Base-by-base conservation (phyloP, 2,329 filamentous ascomycete species). In the Podosphaera fusca region DNA sequence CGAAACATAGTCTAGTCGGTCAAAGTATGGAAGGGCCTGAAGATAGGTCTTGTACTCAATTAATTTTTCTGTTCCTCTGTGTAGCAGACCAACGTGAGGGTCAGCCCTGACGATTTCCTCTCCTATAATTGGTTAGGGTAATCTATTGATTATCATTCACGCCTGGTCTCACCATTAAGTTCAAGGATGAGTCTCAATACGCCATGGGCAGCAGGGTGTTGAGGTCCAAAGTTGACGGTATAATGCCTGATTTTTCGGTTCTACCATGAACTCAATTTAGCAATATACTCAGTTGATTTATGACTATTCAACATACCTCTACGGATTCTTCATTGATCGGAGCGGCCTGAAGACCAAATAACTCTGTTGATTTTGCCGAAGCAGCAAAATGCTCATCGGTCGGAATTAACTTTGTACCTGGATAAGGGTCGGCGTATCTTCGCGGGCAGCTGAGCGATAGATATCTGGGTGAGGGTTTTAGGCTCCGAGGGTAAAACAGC, bases 1-100 rank as follows among this genome's bases (percentile, higher is more conserved):
- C 67, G 88, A 95, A 65, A 95, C 89, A 72, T 98, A 98, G 73
- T 98, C 92, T 70, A 98, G 78, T 65, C 92, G 87, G 74, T 98
- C 92, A 70, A 98, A 98, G 76, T 98, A 98, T 58, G 92, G 92
- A 68, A 98, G 76, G 58, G 92, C 92, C 76, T 98, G 92, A 68
- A 96, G 79, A 69, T 98, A 98, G 65, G 90, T 95, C 79, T 95
- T 95, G 80, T 98, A 98, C 77, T 98, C 92, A 73, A 96, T 96
- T 73, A 98, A 81, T 79, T 98, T 98, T 78, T 98, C 92, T 61
- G 92, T 98, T 64, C 92, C 92, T 66, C 92, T 82, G 72, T 98
- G 92, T 67, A 98, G 79, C 70, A 98, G 75, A 58, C 92, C 92
- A 66, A 98, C 90, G 73, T 98, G 92, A 52, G 92, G 92, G 72